Base-by-base conservation (phyloP, 1,284 basidiomycete genomes). In the Amylostereum chailletii region DNA sequence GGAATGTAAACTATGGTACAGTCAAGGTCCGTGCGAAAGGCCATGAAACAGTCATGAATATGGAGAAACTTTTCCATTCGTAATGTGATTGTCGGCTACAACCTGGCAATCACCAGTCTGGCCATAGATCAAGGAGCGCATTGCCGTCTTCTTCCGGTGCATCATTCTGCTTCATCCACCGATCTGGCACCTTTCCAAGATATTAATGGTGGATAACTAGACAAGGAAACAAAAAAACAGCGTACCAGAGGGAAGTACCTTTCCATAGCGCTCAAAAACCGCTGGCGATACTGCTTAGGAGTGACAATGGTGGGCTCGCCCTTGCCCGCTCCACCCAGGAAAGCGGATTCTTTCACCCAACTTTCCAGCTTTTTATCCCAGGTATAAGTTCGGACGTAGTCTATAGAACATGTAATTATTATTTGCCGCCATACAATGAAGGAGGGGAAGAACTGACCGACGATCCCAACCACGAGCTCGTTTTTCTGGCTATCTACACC, bases 331-430 rank as follows among this genome's bases (percentile, higher is more conserved):
- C 79, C 83, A 49, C 91, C 90, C 19, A 97, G 73, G 66, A 94
- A 91, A 0, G 89, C 78, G 1, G 90, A 86, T 60, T 98, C 95
- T 64, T 98, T 99, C 45, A 98, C 92, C 87, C 93, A 95, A 57
- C 86, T 95, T 68, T 99, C 95, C 30, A 98, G 74, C 60, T 94
- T 94, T 73, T 99, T 99, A 71, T 99, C 95, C 94, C 93, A 94
- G 0, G 91, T 95, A 60, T 94, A 95, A 1, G 92, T 94, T 19
- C 92, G 82, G 52, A 95, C 88, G 63, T 93, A 95, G 65, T 95
- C 93, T 92, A 48, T 39, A 31, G 6, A 30, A 44, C 27, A 6
- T 55, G 39, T 50, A 51, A 49, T 36, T 37, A 44, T 47, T 8
- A 46, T 7, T n/a, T 11, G 10, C 19, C 31, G 48, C 47, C 34